Conservation (phyloP, 1,284 basidiomycete genomes). For the Xanthoconium separans region DNA sequence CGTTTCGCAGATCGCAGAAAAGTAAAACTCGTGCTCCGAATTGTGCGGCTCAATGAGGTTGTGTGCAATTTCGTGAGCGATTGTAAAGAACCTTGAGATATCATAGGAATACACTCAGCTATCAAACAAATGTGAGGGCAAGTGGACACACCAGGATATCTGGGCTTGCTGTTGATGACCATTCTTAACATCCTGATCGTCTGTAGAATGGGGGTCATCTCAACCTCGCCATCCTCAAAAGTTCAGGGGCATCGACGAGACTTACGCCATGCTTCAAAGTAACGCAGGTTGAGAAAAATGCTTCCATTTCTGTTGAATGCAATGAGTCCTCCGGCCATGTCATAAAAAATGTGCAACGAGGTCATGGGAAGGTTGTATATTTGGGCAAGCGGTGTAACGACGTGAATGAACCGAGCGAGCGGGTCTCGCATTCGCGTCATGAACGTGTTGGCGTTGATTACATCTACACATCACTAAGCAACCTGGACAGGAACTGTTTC, state of each 20-base stretch:
- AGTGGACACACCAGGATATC: constrained; percentile 65
- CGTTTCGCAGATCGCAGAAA: constrained; percentile 84
- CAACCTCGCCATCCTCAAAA: not conserved
- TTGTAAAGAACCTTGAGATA: constrained; percentile 77
- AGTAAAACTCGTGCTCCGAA: constrained; percentile 91
- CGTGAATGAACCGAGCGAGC: constrained; percentile 67
- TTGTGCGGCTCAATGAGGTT: constrained; percentile 79
- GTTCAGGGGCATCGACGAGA: not conserved
- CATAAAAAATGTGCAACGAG: constrained; percentile 87
- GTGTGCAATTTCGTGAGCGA: constrained; percentile 91
- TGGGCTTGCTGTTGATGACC: constrained; percentile 69
- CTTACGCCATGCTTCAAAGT: constrained; percentile 87
- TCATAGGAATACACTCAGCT: not conserved
- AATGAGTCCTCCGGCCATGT: constrained; percentile 78
- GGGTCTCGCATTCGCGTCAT: constrained; percentile 51
- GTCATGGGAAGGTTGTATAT: constrained; percentile 66
- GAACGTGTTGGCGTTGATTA: constrained; percentile 49
- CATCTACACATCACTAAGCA: constrained; percentile 40
- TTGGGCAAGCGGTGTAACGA: constrained; percentile 55
- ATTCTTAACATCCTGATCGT: constrained; percentile 64
- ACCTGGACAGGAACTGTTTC: not conserved
- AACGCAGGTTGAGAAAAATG: constrained; percentile 88
- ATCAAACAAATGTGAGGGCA: not conserved
- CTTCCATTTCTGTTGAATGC: constrained; percentile 93
- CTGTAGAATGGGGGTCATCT: constrained; percentile 36